Conservation (phyloP, 2,329 filamentous ascomycete species). For the Cryphonectria japonica region DNA sequence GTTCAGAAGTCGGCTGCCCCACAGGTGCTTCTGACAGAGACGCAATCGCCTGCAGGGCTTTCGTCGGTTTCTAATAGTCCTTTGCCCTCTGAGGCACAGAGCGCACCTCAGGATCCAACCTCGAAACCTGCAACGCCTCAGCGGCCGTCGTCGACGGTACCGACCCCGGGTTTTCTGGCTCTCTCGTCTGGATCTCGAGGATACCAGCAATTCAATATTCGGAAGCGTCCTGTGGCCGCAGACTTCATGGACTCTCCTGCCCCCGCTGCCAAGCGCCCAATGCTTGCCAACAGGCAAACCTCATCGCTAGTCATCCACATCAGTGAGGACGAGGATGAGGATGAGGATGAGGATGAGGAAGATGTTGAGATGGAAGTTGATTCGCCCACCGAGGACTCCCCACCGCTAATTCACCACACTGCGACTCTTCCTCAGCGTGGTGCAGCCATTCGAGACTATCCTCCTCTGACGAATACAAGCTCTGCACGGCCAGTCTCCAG, state of each 20-base stretch:
- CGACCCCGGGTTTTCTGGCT: slow-evolving; percentile 11
- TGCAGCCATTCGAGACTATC: slow-evolving; percentile 48
- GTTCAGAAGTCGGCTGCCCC: slow-evolving; percentile 3
- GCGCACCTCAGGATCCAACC: neutral
- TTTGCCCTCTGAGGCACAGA: neutral
- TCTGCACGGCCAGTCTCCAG: slow-evolving; percentile 47
- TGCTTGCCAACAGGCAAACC: slow-evolving; percentile 61
- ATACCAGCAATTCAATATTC: slow-evolving; percentile 32
- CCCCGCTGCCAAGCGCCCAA: slow-evolving; percentile 60
- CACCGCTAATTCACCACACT: slow-evolving; percentile 40
- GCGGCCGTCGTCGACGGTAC: neutral
- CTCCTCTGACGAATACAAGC: slow-evolving; percentile 45
- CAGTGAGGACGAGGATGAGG: slow-evolving; percentile 67
- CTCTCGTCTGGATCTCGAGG: slow-evolving; percentile 27
- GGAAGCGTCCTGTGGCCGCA: slow-evolving; percentile 62
- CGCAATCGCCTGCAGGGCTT: slow-evolving; percentile 8
- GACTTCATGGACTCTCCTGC: slow-evolving; percentile 67
- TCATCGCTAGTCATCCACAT: slow-evolving; percentile 79
- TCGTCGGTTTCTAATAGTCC: neutral
- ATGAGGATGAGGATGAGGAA: slow-evolving; percentile 57
- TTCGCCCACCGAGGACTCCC: slow-evolving; percentile 50
- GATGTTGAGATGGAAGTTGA: slow-evolving; percentile 71
- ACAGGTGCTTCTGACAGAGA: slow-evolving; percentile 7
- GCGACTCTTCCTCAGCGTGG: slow-evolving; percentile 39
- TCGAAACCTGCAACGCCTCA: slow-evolving; percentile 5